Percentiles rank a stretch among this genome's conserved stretches.
Evolutionary conservation across 176 grass and related monocot genomes (phyloP).

Genomic region (Avena sativa): DNA sequence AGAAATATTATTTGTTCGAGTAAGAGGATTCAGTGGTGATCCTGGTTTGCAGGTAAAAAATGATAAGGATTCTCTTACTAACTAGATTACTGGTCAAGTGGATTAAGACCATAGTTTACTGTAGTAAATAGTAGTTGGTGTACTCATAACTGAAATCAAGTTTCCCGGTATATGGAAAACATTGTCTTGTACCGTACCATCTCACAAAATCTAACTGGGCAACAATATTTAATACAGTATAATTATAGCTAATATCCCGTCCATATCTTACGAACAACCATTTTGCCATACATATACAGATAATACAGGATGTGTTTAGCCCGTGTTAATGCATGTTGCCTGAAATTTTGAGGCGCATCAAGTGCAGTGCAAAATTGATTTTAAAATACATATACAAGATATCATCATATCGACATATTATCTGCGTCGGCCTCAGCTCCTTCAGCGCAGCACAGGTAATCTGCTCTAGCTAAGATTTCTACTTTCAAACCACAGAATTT

Average conservation of each 20-base stretch:
- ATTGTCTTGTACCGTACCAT: not conserved
- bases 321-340: not conserved
- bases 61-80: not conserved
- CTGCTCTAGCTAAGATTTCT: not conserved
- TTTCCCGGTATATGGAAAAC: not conserved
- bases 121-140: not conserved
- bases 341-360: not conserved
- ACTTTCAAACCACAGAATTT: not conserved
- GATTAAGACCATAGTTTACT: not conserved
- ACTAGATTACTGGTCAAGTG: not conserved
- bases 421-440: not conserved
- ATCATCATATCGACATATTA: not conserved
- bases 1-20: not conserved
- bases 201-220: not conserved
- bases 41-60: constrained; percentile 15
- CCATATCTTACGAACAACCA: not conserved
- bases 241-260: not conserved
- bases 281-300: not conserved
- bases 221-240: constrained; percentile 7
- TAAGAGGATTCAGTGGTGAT: not conserved
- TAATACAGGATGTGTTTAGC: not conserved
- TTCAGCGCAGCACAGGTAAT: not conserved
- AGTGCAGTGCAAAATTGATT: not conserved
- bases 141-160: not conserved
- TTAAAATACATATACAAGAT: not conserved